These are phyloP conservation scores for Hortiboletus flavorubellus DNA, from an alignment of 768 basidiomycete genomes.

Conservation along the genomic window DNA sequence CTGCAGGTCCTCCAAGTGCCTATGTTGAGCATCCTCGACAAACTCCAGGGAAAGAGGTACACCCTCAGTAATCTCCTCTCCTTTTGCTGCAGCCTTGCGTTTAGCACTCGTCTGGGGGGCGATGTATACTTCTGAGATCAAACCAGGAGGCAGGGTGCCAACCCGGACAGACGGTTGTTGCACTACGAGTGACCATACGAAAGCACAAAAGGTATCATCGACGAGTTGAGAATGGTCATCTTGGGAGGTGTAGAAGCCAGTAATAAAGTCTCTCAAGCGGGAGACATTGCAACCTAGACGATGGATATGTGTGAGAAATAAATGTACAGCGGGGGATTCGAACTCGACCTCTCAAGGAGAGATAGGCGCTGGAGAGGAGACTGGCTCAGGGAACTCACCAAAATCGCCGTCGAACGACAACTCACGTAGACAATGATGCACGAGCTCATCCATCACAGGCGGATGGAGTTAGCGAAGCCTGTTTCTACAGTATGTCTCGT, in stretches of 20 bases:
- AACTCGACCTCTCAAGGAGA: conserved; percentile 32
- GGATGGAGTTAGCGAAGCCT: neutral
- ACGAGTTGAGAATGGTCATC: conserved; percentile 47
- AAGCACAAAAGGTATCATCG: conserved; percentile 74
- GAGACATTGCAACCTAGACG: conserved; percentile 66
- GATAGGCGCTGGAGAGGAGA: neutral
- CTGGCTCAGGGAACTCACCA: conserved; percentile 49
- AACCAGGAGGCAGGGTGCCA: conserved; percentile 61
- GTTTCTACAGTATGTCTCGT: no score
- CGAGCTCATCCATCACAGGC: conserved; percentile 66
- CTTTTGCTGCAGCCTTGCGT: conserved; percentile 59
- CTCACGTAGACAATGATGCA: conserved; percentile 81
- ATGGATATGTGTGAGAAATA: conserved; percentile 19
- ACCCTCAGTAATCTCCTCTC: conserved; percentile 44
- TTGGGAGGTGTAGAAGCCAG: conserved; percentile 55
- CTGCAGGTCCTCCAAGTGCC: conserved; percentile 54
- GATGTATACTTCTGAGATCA: conserved; percentile 67
- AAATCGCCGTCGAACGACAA: conserved; percentile 88
- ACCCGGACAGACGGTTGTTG: conserved; percentile 72
- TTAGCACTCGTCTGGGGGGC: conserved; percentile 71
- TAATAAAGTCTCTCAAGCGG: conserved; percentile 68
- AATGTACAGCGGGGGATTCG: conserved; percentile 39
- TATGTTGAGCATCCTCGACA: conserved; percentile 53
- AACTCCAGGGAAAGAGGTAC: conserved; percentile 46
- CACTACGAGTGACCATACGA: conserved; percentile 78